Base-by-base conservation (phyloP, 306 rosid genomes). In the Sesbania bispinosa region DNA sequence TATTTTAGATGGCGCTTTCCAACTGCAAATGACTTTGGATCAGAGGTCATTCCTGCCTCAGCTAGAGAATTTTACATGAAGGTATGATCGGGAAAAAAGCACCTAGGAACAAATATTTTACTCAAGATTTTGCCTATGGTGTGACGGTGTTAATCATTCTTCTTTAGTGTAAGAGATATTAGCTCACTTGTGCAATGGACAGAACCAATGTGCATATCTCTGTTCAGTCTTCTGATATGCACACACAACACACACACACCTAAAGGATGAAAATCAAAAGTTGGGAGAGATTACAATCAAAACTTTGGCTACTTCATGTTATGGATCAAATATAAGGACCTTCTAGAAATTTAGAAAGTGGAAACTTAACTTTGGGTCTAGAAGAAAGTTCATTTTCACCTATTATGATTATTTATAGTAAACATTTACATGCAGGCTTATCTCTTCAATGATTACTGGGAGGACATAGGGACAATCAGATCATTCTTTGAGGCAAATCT, bases 1-100 rank as follows among this genome's bases (percentile, higher is more conserved):
- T 75, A 76, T 75, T 50, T 51, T 79, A 90, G 97, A 86, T 94
- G 98, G 98, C 92, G 96, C 57, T 94, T 87, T 85, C 97, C 97
- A 16, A 94, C 98, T 24, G 98, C 97, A 39, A 88, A 94, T 85
- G 98, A 94, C 87, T 94, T 94, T 63, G 98, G 98, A 80, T 94
- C 98, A 35, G 98, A 94, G 86, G 79, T 94, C 38, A 94, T 94
- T 75, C 97, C 97, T 6, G 96, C 97, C 77, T 94, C 98, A 32
- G 97, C 97, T 32, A 80, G 10, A 69, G 98, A 94, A 71, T 94
- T 86, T 86, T 83, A 81, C 87, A 47, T 89, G 41, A 88, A 94
- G 96, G 98, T 94, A 52, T 66, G 65, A 45, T 55, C n/a, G 10
- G 33, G 43, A 41, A n/a, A 62, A 57, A 6, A 47, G 33, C 42